A percentile compares a stretch with the other conserved stretches of the same genome.
Evolutionary conservation across 2,329 filamentous ascomycete genomes (phyloP).

Genomic region (Fusarium floridanum): DNA sequence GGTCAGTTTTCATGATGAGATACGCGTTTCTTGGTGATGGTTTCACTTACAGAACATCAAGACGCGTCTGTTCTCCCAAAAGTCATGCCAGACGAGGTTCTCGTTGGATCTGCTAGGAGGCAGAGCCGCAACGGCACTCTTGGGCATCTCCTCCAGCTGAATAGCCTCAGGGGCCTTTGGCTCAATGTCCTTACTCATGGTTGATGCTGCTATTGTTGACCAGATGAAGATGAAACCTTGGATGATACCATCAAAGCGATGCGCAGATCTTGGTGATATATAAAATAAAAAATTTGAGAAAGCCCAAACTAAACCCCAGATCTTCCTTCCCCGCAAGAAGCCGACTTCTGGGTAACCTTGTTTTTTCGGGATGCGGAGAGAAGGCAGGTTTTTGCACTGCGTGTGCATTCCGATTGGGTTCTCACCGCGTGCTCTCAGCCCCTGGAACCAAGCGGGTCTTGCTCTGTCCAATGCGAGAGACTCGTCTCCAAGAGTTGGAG

Average conservation of each 20-base stretch:
- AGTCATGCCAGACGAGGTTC: constrained; percentile 22
- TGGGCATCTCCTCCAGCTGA: constrained; percentile 5
- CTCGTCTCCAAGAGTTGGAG: background rate
- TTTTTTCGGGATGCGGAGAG: constrained; percentile 1
- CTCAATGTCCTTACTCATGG: background rate
- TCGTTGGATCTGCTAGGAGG: constrained; percentile 18
- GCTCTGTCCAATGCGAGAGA: background rate
- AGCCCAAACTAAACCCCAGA: background rate
- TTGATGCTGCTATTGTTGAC: background rate
- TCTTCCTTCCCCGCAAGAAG: constrained; percentile 2
- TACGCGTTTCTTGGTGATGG: background rate
- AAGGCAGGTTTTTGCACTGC: background rate
- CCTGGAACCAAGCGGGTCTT: background rate
- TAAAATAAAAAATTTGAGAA: background rate
- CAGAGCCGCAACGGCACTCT: constrained; percentile 6
- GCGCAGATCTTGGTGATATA: background rate
- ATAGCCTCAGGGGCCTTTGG: background rate
- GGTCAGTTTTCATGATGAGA: background rate
- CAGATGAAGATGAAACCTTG: background rate
- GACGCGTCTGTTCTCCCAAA: constrained; percentile 39
- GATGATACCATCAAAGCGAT: background rate
- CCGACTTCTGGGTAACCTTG: background rate
- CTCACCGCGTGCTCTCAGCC: background rate
- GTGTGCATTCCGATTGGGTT: constrained; percentile 6
- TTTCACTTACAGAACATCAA: constrained; percentile 34